Evolutionary conservation across 2,329 filamentous ascomycete genomes (phyloP).

Genomic region (Diaporthe citri): DNA sequence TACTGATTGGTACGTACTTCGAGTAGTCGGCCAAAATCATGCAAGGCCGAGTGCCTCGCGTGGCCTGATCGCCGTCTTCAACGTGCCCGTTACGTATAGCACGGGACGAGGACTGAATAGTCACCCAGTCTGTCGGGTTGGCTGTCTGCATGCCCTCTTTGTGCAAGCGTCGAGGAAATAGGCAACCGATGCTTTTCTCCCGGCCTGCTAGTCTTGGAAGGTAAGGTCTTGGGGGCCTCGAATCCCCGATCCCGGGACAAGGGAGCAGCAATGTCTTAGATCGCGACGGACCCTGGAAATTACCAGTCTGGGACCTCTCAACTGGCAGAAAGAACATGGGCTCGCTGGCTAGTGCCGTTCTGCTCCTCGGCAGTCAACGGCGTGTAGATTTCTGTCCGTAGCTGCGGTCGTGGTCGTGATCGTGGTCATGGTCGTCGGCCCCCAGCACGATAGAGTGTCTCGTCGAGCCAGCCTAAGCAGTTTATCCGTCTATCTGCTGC

Average conservation of each 20-base stretch:
- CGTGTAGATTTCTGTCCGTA: background rate
- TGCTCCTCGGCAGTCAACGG: conserved; percentile 3
- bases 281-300: conserved; percentile 1
- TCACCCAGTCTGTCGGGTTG: conserved; percentile 23
- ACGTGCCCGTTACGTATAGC: conserved; percentile 8
- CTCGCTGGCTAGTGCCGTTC: background rate
- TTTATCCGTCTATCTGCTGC: conserved; percentile 26
- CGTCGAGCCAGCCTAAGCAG: background rate
- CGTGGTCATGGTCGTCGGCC: background rate
- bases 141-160: background rate
- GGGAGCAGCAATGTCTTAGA: conserved; percentile 13
- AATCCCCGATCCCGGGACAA: conserved; percentile 3
- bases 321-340: background rate
- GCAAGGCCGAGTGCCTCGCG: conserved; percentile 13
- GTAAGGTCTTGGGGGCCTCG: background rate
- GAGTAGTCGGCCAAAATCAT: conserved; percentile 3
- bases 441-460: background rate
- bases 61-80: background rate
- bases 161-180: background rate
- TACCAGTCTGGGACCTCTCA: background rate
- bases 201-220: conserved; percentile 14
- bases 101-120: conserved; percentile 5
- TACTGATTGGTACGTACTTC: background rate
- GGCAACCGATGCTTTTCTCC: conserved; percentile 12
- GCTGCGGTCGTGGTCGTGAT: background rate